Evolutionary conservation across 2,329 filamentous ascomycete genomes (phyloP).

Genomic region (Xylaria sp.): DNA sequence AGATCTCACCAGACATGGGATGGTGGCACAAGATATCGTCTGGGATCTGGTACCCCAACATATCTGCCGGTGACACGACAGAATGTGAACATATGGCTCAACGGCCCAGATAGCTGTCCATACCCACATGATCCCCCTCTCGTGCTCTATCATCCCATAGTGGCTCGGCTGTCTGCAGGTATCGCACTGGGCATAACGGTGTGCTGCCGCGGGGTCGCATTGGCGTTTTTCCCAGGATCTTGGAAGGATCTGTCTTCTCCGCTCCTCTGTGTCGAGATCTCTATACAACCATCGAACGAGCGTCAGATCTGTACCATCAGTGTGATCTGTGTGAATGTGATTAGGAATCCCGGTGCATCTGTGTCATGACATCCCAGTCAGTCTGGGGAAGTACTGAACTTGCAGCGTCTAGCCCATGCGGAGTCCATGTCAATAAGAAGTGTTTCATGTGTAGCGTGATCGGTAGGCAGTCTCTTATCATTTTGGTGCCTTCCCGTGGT

Average conservation of each 20-base stretch:
- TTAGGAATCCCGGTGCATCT: background rate
- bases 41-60: slow-evolving; percentile 19
- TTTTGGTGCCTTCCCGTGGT: background rate
- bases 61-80: slow-evolving; percentile 28
- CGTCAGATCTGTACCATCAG: slow-evolving; percentile 10
- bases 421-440: background rate
- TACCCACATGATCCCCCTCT: background rate
- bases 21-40: slow-evolving; percentile 18
- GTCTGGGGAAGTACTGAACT: slow-evolving; percentile 3
- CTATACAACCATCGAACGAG: background rate
- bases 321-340: background rate
- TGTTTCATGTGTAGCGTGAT: slow-evolving; percentile 23
- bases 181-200: background rate
- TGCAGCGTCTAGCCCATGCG: background rate
- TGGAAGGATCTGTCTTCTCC: slow-evolving; percentile 16
- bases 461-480: background rate
- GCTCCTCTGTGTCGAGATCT: slow-evolving; percentile 10
- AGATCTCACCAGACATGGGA: background rate
- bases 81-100: slow-evolving; percentile 21
- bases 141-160: background rate
- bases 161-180: slow-evolving; percentile 21
- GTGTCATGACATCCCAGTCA: slow-evolving; percentile 16
- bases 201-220: slow-evolving; percentile 14
- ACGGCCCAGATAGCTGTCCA: slow-evolving; percentile 17
- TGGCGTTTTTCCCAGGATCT: slow-evolving; percentile 12